Base-by-base conservation (phyloP, 495 filamentous ascomycete genomes). In the Aspergillus panamensis region DNA sequence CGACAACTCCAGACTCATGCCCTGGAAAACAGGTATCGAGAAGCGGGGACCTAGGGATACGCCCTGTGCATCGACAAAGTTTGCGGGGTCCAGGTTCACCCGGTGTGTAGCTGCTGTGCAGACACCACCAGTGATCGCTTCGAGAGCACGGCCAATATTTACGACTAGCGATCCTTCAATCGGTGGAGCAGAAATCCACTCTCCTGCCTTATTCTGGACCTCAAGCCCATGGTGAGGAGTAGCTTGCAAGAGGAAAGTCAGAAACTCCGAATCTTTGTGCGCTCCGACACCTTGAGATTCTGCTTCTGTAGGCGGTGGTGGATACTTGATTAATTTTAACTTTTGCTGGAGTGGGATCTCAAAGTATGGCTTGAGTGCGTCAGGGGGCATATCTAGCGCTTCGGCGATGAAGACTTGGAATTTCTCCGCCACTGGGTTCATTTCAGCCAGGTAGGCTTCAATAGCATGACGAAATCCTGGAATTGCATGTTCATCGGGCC, bases 261-360 rank as follows among this genome's bases (percentile, higher is more conserved):
- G 86, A 40, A 96, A 82, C 81, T 93, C 93, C 49, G 83, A 87
- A 71, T 98, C 94, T 69, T 98, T 98, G 71, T 98, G 94, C 8
- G 94, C 88, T 0, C 94, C 92, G 2, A 96, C 91, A 19, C 92
- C 92, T 66, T 85, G 67, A 19, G 70, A 45, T 9, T 58, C 48
- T 17, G 51, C 51, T 43, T 69, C 62, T 1, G 33, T 75, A 58
- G 12, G 72, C 73, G 74, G 61, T 8, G 90, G 88, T 0, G 90
- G 89, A 61, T 96, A 96, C 71, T 91, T 93, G 62, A 96, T 84
- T 53, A 96, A 84, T 70, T 96, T 96, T 45, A 96, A 73, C 70
- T 94, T 96, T 75, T 96, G 89, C 70, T 93, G 86, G 71, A 92
- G 87, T 58, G 84, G 77, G 6, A 70, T 60, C 60, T 95, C 90